Conservation (phyloP, 2,329 filamentous ascomycete species). For the Trichoderma sp. region DNA sequence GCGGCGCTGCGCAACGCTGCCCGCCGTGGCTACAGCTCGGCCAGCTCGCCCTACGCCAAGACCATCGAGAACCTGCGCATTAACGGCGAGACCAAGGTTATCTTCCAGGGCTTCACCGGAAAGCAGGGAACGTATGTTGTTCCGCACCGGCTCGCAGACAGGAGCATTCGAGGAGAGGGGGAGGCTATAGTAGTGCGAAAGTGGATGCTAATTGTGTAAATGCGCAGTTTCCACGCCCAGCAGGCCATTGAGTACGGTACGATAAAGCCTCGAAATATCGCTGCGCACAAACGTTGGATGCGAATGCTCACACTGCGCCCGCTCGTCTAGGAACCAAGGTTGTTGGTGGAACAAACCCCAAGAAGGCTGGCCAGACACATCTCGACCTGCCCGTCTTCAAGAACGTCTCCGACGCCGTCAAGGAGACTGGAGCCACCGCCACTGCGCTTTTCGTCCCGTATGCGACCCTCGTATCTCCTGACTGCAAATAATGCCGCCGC, state of each 20-base stretch:
- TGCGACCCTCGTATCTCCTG: constrained; percentile 36
- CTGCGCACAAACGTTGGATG: constrained; percentile 24
- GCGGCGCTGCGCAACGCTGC: constrained; percentile 67
- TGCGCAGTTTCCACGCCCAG: constrained; percentile 85
- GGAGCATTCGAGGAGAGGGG: not conserved
- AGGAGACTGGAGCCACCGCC: constrained; percentile 86
- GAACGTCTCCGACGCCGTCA: constrained; percentile 84
- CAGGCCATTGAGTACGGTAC: constrained; percentile 98
- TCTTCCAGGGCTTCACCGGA: constrained; percentile 97
- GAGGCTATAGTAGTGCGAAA: not conserved
- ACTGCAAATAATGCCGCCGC: constrained; percentile 8
- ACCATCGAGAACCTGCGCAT: constrained; percentile 89
- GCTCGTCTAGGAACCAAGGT: constrained; percentile 79
- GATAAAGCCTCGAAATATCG: constrained; percentile 33
- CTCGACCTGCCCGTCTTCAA: constrained; percentile 92
- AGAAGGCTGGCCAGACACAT: constrained; percentile 92
- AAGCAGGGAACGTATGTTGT: constrained; percentile 86
- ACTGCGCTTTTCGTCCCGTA: constrained; percentile 97
- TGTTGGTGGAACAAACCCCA: constrained; percentile 97
- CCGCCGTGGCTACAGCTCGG: constrained; percentile 75
- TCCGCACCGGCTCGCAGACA: too few relatives aligned
- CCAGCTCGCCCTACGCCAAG: constrained; percentile 68
- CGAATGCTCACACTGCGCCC: constrained; percentile 34
- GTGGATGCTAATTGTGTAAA: constrained; percentile 17
- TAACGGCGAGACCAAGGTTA: constrained; percentile 88